A percentile compares a stretch with the other conserved stretches of the same genome.
Conservation (phyloP, 306 rosid species). For the Ammopiptanthus mongolicus region DNA sequence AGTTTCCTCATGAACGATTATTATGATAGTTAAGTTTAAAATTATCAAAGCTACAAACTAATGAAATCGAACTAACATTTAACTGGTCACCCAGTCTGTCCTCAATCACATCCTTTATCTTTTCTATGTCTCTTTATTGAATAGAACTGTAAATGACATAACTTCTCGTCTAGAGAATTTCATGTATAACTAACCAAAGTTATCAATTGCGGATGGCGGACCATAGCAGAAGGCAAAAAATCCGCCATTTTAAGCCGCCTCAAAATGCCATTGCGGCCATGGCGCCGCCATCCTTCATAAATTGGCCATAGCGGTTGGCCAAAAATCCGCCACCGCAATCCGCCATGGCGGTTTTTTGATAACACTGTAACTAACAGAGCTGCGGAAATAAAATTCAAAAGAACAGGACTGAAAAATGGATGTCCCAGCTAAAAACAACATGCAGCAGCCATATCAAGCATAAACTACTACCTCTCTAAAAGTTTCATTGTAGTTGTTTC, state of each 20-base stretch:
- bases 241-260: too few species aligned
- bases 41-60: conserved; percentile 4
- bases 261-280: too few species aligned
- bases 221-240: too few species aligned
- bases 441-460: conserved; percentile 23
- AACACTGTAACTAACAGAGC: not conserved
- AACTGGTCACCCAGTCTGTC: not conserved
- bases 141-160: not conserved
- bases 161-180: not conserved
- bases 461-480: conserved; percentile 63
- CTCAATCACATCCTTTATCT: not conserved
- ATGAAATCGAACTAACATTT: not conserved
- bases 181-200: too few species aligned
- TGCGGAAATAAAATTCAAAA: not conserved
- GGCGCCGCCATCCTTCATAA: too few species aligned
- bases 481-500: conserved; percentile 94
- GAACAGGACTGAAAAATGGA: not conserved
- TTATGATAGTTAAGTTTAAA: not conserved
- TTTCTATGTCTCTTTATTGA: not conserved
- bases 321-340: too few species aligned
- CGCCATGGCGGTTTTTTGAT: too few species aligned
- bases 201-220: too few species aligned
- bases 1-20: not conserved
- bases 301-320: too few species aligned
- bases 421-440: not conserved